Conservation (phyloP, 2,329 filamentous ascomycete genomes). For the Periconia sp. region DNA sequence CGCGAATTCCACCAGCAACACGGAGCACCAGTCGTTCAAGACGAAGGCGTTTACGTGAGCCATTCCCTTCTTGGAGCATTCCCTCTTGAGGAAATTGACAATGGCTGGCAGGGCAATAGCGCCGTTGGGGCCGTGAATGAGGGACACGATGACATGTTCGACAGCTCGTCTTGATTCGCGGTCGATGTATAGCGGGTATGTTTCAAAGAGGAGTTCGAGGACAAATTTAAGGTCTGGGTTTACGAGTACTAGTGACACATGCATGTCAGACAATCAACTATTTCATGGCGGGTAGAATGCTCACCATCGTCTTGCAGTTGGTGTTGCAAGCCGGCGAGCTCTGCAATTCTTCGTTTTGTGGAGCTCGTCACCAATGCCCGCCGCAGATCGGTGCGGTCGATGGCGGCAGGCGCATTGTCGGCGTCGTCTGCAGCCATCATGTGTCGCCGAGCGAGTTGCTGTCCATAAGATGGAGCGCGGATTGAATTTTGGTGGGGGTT, state of each 20-base stretch:
- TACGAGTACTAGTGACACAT: conserved; percentile 40
- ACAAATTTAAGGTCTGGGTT: conserved; percentile 53
- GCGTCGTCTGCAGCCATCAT: conserved; percentile 43
- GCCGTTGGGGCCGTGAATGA: conserved; percentile 62
- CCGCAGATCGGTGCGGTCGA: conserved; percentile 40
- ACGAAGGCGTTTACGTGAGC: conserved; percentile 83
- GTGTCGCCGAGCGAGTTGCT: conserved; percentile 4
- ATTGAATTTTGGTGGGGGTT: conserved; percentile 23
- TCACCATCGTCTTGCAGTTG: conserved; percentile 48
- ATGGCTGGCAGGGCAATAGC: conserved; percentile 64
- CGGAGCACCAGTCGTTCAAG: conserved; percentile 83
- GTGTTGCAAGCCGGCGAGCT: conserved; percentile 49
- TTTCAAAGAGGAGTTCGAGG: conserved; percentile 77
- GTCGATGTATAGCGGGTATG: conserved; percentile 85
- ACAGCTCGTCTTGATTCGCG: conserved; percentile 80
- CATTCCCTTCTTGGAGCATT: conserved; percentile 75
- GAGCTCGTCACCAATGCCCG: conserved; percentile 50
- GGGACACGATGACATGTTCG: conserved; percentile 72
- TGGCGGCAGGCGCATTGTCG: conserved; percentile 28
- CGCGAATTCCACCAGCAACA: conserved; percentile 73
- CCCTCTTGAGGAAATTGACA: conserved; percentile 66
- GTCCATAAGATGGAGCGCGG: conserved; percentile 33
- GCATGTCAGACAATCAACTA: neutral
- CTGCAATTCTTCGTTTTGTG: conserved; percentile 50
- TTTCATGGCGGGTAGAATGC: conserved; percentile 14